Conservation (phyloP, 1,139 yeast genomes). For the Pichia sp. region DNA sequence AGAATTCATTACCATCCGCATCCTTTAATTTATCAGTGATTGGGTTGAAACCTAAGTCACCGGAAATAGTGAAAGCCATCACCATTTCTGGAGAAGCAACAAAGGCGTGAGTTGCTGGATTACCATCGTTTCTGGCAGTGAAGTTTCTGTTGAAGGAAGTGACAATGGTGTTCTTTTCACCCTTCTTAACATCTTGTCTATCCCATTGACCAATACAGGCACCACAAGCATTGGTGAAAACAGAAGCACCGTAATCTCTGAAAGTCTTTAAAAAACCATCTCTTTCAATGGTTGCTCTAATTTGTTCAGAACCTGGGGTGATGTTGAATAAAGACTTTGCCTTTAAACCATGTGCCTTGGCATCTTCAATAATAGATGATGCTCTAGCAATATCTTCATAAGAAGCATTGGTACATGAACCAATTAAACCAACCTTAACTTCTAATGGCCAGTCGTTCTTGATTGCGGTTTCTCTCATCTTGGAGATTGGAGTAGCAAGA, state of each 20-base stretch:
- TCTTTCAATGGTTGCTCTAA: slow-evolving; percentile 96
- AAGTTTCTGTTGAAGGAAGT: slow-evolving; percentile 99
- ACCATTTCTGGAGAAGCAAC: slow-evolving; percentile 98
- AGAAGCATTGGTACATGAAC: slow-evolving; percentile 99
- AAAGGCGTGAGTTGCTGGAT: slow-evolving; percentile 96
- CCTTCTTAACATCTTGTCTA: slow-evolving; percentile 93
- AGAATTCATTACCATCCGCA: slow-evolving; percentile 92
- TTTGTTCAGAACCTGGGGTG: slow-evolving; percentile 99
- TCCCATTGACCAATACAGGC: slow-evolving; percentile 99
- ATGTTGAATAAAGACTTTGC: slow-evolving; percentile 87
- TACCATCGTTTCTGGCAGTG: slow-evolving; percentile 98
- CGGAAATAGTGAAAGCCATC: slow-evolving; percentile 93
- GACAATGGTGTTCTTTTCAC: slow-evolving; percentile 97
- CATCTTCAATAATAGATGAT: slow-evolving; percentile 88
- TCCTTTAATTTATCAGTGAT: slow-evolving; percentile 90
- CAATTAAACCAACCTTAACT: slow-evolving; percentile 93
- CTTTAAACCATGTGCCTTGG: slow-evolving; percentile 83
- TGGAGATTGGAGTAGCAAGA: slow-evolving; percentile 94
- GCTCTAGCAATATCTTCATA: slow-evolving; percentile 99
- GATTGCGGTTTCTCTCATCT: slow-evolving; percentile 82
- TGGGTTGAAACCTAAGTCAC: slow-evolving; percentile 98
- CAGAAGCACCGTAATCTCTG: slow-evolving; percentile 90
- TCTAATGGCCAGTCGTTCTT: slow-evolving; percentile 91
- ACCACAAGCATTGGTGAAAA: slow-evolving; percentile 98
- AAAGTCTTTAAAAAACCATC: slow-evolving; percentile 91